Conservation (phyloP, 371 early-diverging fungal genomes). For the Mortierella sp. region DNA sequence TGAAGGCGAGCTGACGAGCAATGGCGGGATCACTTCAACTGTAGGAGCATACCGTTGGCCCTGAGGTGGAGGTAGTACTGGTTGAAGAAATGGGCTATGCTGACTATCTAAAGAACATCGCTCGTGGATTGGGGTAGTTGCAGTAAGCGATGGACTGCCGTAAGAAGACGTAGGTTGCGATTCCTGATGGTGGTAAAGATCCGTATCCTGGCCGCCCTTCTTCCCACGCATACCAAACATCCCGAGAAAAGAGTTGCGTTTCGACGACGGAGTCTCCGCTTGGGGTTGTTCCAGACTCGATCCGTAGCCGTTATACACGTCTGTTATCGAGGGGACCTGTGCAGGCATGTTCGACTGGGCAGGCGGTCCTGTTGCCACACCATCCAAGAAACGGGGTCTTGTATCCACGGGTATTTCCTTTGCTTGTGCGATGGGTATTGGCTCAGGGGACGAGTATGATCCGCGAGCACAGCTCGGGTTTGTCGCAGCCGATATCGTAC, state of each 20-base stretch:
- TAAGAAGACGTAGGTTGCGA: slow-evolving; percentile 21
- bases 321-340: neutral
- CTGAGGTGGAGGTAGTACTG: neutral
- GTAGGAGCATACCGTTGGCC: slow-evolving; percentile 10
- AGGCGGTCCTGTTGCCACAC: neutral
- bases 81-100: slow-evolving; percentile 17
- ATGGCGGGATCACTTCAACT: slow-evolving; percentile 14
- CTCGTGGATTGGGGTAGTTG: slow-evolving; percentile 18
- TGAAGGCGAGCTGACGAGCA: slow-evolving; percentile 3
- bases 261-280: slow-evolving; percentile 19
- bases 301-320: neutral
- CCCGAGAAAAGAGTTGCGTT: slow-evolving; percentile 40
- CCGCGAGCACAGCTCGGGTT: neutral
- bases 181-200: slow-evolving; percentile 22
- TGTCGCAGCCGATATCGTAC: slow-evolving; percentile 26
- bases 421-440: neutral
- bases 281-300: slow-evolving; percentile 1
- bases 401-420: slow-evolving; percentile 23
- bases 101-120: slow-evolving; percentile 37
- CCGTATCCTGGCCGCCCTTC: slow-evolving; percentile 37
- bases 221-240: slow-evolving; percentile 44
- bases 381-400: slow-evolving; percentile 21
- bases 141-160: slow-evolving; percentile 25
- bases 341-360: neutral
- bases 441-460: slow-evolving; percentile 24